These are phyloP conservation scores for Debaryomyces udenii DNA, from an alignment of 1,139 yeast species.

Conservation along the genomic window DNA sequence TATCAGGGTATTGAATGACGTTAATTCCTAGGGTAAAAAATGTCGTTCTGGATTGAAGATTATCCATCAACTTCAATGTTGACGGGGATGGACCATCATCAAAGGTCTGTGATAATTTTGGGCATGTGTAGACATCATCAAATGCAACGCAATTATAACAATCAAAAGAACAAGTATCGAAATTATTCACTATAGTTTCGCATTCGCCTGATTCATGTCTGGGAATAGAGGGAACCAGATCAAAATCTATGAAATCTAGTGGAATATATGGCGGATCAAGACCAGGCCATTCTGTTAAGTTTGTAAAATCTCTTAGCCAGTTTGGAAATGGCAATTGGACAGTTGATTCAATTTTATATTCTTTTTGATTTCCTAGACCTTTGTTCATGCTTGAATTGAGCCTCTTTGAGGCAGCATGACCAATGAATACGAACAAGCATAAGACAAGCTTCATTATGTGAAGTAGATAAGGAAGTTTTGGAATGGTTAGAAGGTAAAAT, in stretches of 20 bases:
- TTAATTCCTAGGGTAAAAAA: constrained; percentile 87
- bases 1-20: constrained; percentile 73
- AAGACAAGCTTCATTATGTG: constrained; percentile 5
- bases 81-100: constrained; percentile 92
- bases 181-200: constrained; percentile 40
- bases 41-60: constrained; percentile 59
- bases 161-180: constrained; percentile 74
- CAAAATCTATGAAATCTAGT: constrained; percentile 65
- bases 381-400: neutral
- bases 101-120: constrained; percentile 78
- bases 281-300: constrained; percentile 80
- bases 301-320: constrained; percentile 80
- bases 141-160: constrained; percentile 77
- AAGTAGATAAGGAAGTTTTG: neutral
- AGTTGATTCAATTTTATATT: neutral
- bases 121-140: constrained; percentile 80
- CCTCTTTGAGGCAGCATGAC: neutral
- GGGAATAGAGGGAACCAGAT: constrained; percentile 50
- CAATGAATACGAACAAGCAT: neutral
- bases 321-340: constrained; percentile 59
- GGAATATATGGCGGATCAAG: constrained; percentile 86
- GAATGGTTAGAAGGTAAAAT: neutral
- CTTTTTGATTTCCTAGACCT: neutral
- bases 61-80: constrained; percentile 60
- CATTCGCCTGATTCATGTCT: constrained; percentile 66